Percentiles rank a stretch among this genome's conserved stretches.
phyloP scores from a whole-genome alignment of 192 early-diverging fungal genomes.

The Gonapodya prolifera region DNA sequence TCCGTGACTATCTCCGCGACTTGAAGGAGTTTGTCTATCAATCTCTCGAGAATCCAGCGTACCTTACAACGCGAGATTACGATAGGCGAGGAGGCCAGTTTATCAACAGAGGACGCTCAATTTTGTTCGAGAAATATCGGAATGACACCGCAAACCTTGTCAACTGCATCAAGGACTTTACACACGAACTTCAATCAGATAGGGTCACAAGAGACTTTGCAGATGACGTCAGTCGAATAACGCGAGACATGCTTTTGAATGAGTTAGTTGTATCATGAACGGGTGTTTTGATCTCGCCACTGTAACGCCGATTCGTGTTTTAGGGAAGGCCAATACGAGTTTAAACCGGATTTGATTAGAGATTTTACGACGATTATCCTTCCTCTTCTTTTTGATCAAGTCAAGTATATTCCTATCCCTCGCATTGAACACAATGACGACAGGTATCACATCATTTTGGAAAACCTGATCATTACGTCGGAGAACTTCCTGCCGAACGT shows the following conservation, averaged over 20 bases:
- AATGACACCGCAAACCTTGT: constrained; percentile 10
- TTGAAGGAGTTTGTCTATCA: constrained; percentile 6
- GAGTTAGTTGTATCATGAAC: neutral
- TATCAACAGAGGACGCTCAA: constrained; percentile 13
- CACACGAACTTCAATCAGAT: constrained; percentile 9
- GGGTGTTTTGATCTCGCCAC: neutral
- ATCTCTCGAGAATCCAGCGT: constrained; percentile 15
- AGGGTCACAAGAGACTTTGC: constrained; percentile 13
- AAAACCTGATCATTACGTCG: constrained; percentile 20
- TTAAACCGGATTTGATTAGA: constrained; percentile 17
- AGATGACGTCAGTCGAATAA: constrained; percentile 9
- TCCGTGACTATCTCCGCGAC: neutral
- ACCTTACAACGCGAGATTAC: constrained; percentile 18
- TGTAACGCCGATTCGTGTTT: constrained; percentile 3
- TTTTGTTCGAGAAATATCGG: constrained; percentile 14
- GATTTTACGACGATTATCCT: constrained; percentile 20
- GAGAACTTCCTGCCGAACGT: constrained; percentile 25
- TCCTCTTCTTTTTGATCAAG: constrained; percentile 22
- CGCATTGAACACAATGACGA: constrained; percentile 25
- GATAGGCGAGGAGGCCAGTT: constrained; percentile 7
- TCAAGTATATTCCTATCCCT: constrained; percentile 28
- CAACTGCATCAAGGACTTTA: neutral
- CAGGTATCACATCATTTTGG: constrained; percentile 20
- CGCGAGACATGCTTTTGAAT: constrained; percentile 14
- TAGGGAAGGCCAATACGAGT: constrained; percentile 14